These are phyloP conservation scores for Epichloe coenophiala DNA, from an alignment of 2,329 filamentous ascomycete species.

Conservation along the genomic window DNA sequence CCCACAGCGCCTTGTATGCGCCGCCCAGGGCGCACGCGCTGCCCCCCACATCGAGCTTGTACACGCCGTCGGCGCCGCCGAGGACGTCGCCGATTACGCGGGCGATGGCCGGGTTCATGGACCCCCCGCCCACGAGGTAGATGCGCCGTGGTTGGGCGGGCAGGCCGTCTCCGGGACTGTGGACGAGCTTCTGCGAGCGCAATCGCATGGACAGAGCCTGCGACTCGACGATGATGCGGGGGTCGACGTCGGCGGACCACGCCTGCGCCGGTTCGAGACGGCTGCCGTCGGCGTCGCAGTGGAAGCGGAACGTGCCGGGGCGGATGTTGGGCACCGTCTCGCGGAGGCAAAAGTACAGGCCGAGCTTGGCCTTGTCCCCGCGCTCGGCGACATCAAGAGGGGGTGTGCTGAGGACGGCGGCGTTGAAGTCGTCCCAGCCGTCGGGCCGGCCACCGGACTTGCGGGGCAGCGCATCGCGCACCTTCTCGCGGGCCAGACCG, in stretches of 20 bases:
- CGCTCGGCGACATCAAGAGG: constrained; percentile 49
- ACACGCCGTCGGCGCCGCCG: constrained; percentile 80
- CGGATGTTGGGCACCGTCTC: constrained; percentile 91
- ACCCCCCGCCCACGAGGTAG: constrained; percentile 84
- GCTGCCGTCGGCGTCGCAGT: constrained; percentile 40
- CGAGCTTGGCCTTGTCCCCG: constrained; percentile 59
- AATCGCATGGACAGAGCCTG: constrained; percentile 85
- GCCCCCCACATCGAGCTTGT: constrained; percentile 77
- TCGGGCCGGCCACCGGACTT: constrained; percentile 13
- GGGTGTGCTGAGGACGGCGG: constrained; percentile 53
- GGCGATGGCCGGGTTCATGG: constrained; percentile 79
- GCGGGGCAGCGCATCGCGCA: constrained; percentile 58
- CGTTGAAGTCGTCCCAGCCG: constrained; percentile 75
- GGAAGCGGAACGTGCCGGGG: constrained; percentile 78
- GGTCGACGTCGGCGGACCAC: constrained; percentile 52
- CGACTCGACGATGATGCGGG: constrained; percentile 77
- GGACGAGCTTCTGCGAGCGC: constrained; percentile 65
- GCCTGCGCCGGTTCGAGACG: constrained; percentile 24
- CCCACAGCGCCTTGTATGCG: constrained; percentile 95
- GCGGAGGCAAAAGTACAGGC: constrained; percentile 87
- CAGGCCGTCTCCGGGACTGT: constrained; percentile 36
- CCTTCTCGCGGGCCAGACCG: constrained; percentile 77
- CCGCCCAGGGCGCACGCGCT: constrained; percentile 91
- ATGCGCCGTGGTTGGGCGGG: constrained; percentile 79
- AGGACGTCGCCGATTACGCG: constrained; percentile 76